Evolutionary conservation across 306 rosid species (phyloP).

Genomic region (Oemleria cerasiformis): DNA sequence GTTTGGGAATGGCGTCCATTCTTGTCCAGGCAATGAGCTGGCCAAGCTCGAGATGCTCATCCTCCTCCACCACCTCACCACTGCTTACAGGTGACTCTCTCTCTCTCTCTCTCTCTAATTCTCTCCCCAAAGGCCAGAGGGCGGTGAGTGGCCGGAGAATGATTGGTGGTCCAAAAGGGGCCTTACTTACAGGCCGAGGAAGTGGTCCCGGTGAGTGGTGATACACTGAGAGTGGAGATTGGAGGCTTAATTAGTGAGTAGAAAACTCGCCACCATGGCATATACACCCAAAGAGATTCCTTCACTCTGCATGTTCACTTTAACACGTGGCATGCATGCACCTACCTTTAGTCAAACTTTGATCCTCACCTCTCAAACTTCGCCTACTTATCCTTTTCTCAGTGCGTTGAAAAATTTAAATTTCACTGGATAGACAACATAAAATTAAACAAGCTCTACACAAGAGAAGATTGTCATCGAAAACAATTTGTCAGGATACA

Average conservation of each 20-base stretch:
- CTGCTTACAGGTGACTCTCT: conserved; percentile 56
- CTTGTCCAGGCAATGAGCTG: conserved; percentile 98
- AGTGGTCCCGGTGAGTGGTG: conserved; percentile 46
- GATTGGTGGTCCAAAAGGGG: conserved; percentile 38
- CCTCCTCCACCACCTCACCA: conserved; percentile 83
- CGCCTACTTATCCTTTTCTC: not conserved
- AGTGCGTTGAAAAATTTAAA: too few species aligned
- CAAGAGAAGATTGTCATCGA: too few species aligned
- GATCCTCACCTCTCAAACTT: not conserved
- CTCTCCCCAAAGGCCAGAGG: not conserved
- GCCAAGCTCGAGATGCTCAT: conserved; percentile 86
- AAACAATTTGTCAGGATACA: not conserved
- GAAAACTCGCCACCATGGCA: not conserved
- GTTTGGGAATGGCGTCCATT: conserved; percentile 87
- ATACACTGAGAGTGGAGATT: not conserved
- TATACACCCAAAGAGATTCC: not conserved
- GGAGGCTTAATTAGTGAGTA: not conserved
- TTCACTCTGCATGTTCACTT: not conserved
- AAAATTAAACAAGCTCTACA: too few species aligned
- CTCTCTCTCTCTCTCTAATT: not conserved
- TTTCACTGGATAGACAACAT: too few species aligned
- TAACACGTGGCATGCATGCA: conserved; percentile 48
- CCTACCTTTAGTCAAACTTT: not conserved
- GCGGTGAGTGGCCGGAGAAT: conserved; percentile 5
- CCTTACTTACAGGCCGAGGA: conserved; percentile 44